Evolutionary conservation across 2,329 filamentous ascomycete species (phyloP).

Genomic region (Pyrenophora seminiperda): DNA sequence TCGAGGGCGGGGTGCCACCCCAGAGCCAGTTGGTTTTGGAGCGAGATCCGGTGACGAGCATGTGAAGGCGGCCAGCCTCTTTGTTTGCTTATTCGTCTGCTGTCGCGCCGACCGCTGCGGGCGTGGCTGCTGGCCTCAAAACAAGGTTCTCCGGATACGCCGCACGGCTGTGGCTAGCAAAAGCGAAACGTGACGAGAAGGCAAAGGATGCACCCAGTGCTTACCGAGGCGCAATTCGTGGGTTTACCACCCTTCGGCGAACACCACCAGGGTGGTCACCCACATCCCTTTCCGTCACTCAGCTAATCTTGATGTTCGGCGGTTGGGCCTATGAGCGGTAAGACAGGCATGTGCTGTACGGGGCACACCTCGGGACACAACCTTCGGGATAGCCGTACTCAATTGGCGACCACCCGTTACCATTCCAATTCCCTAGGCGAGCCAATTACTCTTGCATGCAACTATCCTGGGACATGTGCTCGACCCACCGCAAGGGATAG

Average conservation of each 20-base stretch:
- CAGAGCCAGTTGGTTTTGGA: slow-evolving; percentile 10
- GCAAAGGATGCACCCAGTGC: slow-evolving; percentile 36
- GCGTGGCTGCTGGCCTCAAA: slow-evolving; percentile 17
- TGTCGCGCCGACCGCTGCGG: slow-evolving; percentile 17
- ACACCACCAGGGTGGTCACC: neutral
- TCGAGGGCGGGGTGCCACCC: slow-evolving; percentile 18
- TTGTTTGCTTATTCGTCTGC: slow-evolving; percentile 24
- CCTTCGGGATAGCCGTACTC: slow-evolving; percentile 11
- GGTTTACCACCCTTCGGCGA: slow-evolving; percentile 15
- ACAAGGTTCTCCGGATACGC: slow-evolving; percentile 42
- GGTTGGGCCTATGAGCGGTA: slow-evolving; percentile 11
- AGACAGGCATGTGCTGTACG: slow-evolving; percentile 29
- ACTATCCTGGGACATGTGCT: slow-evolving; percentile 21
- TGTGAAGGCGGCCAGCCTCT: slow-evolving; percentile 23
- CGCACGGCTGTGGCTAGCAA: slow-evolving; percentile 39
- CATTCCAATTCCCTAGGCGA: slow-evolving; percentile 16
- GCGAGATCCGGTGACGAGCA: slow-evolving; percentile 24
- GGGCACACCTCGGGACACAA: slow-evolving; percentile 17
- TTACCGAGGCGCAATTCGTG: slow-evolving; percentile 30
- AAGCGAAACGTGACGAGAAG: slow-evolving; percentile 27
- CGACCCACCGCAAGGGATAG: slow-evolving; percentile 18
- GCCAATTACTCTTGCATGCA: slow-evolving; percentile 30
- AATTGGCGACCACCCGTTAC: slow-evolving; percentile 26
- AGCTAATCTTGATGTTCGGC: slow-evolving; percentile 17
- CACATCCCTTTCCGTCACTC: slow-evolving; percentile 2